Conservation (phyloP, 2,329 filamentous ascomycete genomes). For the Fusarium transvaalense region DNA sequence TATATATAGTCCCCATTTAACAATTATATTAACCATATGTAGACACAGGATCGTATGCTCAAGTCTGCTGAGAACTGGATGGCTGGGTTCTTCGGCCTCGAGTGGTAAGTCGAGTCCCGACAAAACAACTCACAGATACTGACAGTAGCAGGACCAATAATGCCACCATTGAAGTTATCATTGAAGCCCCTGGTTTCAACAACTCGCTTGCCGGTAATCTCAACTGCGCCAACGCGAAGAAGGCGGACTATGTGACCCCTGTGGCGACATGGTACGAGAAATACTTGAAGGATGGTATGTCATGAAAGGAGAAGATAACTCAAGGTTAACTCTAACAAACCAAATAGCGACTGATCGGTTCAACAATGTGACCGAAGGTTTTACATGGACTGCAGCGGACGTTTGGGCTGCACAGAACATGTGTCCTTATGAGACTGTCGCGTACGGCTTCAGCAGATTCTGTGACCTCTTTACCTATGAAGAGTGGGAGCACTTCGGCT, state of each 20-base stretch:
- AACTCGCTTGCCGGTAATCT: slow-evolving; percentile 77
- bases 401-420: slow-evolving; percentile 77
- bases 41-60: slow-evolving; percentile 81
- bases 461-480: slow-evolving; percentile 80
- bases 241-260: slow-evolving; percentile 65
- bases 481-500: slow-evolving; percentile 80
- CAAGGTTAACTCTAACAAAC: neutral
- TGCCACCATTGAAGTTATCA: slow-evolving; percentile 78
- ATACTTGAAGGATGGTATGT: slow-evolving; percentile 71
- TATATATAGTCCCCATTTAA: too few relatives aligned
- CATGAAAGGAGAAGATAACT: neutral
- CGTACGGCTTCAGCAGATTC: slow-evolving; percentile 79
- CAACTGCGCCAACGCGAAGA: slow-evolving; percentile 73
- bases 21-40: slow-evolving; percentile 23
- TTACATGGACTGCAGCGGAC: slow-evolving; percentile 74
- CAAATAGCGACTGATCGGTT: slow-evolving; percentile 70
- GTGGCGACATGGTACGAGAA: slow-evolving; percentile 69
- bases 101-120: slow-evolving; percentile 61
- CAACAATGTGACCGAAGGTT: slow-evolving; percentile 64
- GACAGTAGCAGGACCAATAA: slow-evolving; percentile 67
- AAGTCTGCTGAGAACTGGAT: slow-evolving; percentile 83
- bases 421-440: slow-evolving; percentile 83
- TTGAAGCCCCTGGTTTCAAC: slow-evolving; percentile 74
- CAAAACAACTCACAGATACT: neutral
- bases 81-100: slow-evolving; percentile 81